Conservation (phyloP, 257 asterid species). For the Dorcoceras hygrometricum region DNA sequence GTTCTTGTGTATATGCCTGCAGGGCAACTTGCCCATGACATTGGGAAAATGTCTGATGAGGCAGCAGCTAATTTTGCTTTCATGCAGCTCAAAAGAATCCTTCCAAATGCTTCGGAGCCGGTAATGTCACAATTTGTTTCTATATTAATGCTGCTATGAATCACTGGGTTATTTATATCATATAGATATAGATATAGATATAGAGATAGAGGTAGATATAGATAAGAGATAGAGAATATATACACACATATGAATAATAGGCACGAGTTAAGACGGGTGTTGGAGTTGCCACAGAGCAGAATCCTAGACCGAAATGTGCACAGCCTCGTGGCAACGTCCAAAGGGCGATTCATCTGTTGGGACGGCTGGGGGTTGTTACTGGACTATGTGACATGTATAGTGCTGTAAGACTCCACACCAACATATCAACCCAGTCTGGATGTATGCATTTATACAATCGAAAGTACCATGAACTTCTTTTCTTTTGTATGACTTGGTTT, state of each 20-base stretch:
- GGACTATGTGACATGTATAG: neutral
- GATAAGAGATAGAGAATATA: too few species aligned
- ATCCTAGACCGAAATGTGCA: neutral
- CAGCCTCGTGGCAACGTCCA: neutral
- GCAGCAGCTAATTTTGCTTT: slow-evolving; percentile 84
- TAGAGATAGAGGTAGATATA: too few species aligned
- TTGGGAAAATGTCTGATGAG: slow-evolving; percentile 83
- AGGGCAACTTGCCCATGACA: slow-evolving; percentile 85
- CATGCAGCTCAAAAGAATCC: slow-evolving; percentile 68
- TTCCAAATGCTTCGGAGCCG: slow-evolving; percentile 82
- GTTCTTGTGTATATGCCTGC: slow-evolving; percentile 99
- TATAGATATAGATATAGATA: too few species aligned
- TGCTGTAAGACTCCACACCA: too few species aligned
- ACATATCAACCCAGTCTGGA: too few species aligned
- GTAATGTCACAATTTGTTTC: slow-evolving; percentile 35
- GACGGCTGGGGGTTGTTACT: neutral
- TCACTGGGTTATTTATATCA: neutral
- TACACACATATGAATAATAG: neutral
- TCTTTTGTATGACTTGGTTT: neutral
- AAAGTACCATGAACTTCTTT: too few species aligned
- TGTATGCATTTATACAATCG: too few species aligned
- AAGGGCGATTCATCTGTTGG: neutral
- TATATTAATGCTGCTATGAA: neutral
- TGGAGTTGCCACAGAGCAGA: neutral
- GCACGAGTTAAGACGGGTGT: neutral